These are phyloP conservation scores for Psilocybe tampanensis DNA, from an alignment of 768 basidiomycete genomes.

Conservation along the genomic window DNA sequence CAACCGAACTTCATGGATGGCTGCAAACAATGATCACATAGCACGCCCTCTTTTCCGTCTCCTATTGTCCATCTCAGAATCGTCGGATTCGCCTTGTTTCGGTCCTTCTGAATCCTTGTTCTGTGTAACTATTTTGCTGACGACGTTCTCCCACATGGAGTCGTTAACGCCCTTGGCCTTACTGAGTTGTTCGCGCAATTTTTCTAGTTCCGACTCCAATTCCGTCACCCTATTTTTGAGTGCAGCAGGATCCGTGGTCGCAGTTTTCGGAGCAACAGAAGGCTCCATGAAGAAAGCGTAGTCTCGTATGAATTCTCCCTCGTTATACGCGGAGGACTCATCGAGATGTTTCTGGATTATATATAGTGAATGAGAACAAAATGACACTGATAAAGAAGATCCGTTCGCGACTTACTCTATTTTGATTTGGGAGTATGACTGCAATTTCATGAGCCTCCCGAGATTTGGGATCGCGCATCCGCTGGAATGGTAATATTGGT, in stretches of 20 bases:
- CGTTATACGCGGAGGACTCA: slow-evolving; percentile 41
- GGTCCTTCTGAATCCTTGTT: slow-evolving; percentile 12
- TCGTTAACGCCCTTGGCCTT: slow-evolving; percentile 93
- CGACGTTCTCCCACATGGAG: slow-evolving; percentile 88
- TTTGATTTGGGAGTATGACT: slow-evolving; percentile 56
- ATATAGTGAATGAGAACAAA: slow-evolving; percentile 3
- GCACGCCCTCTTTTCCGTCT: slow-evolving; percentile 29
- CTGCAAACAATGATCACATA: slow-evolving; percentile 12
- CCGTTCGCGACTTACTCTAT: slow-evolving; percentile 35
- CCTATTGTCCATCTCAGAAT: slow-evolving; percentile 17
- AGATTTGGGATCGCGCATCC: slow-evolving; percentile 66
- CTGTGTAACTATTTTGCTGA: slow-evolving; percentile 54
- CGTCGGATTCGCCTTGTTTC: slow-evolving; percentile 10
- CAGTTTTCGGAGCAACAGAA: slow-evolving; percentile 24
- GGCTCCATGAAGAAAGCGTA: slow-evolving; percentile 67
- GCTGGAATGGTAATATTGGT: slow-evolving; percentile 70
- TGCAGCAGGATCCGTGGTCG: slow-evolving; percentile 36
- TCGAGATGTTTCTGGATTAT: slow-evolving; percentile 27
- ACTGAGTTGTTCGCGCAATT: slow-evolving; percentile 68
- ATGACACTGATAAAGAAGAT: background rate
- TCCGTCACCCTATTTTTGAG: slow-evolving; percentile 61
- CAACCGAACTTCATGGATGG: background rate
- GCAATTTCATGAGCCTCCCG: slow-evolving; percentile 72
- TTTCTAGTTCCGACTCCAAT: slow-evolving; percentile 72
- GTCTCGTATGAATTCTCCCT: slow-evolving; percentile 63